These are phyloP conservation scores for Gentiana straminea DNA, from an alignment of 257 asterid genomes.

Conservation along the genomic window DNA sequence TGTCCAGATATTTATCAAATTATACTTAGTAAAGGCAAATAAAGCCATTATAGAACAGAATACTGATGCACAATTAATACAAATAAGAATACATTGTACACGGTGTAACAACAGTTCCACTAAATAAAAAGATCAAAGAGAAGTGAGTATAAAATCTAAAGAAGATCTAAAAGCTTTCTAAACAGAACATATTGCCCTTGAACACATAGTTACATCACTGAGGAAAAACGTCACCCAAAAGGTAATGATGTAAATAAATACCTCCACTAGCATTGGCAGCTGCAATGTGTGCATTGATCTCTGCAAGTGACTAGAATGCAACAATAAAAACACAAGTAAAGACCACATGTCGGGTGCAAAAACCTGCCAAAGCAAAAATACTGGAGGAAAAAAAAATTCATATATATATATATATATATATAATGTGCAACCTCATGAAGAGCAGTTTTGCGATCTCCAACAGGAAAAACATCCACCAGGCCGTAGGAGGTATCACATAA, in stretches of 20 bases:
- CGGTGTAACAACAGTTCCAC: no score
- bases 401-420: constrained; percentile 13
- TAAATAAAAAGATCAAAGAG: no score
- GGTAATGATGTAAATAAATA: constrained; percentile 20
- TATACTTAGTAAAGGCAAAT: no score
- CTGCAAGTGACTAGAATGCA: constrained; percentile 70
- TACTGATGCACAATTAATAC: no score
- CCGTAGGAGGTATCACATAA: constrained; percentile 92
- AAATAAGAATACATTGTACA: no score
- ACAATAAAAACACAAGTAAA: constrained; percentile 22
- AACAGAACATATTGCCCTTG: no score
- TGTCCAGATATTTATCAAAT: no score
- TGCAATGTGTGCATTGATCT: constrained; percentile 58
- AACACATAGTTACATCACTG: not conserved
- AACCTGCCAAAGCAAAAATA: not conserved
- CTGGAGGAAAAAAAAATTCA: constrained; percentile 5
- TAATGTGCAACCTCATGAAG: constrained; percentile 62
- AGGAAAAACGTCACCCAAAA: constrained; percentile 5
- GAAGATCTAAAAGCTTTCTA: no score
- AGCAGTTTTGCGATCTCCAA: constrained; percentile 87
- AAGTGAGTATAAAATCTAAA: no score
- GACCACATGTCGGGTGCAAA: not conserved
- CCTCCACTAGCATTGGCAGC: constrained; percentile 87
- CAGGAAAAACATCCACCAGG: constrained; percentile 90
- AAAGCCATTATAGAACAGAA: no score